Percentiles rank a stretch among this genome's conserved stretches.
Conservation (phyloP, 257 asterid genomes). For the Scutellaria minor region DNA sequence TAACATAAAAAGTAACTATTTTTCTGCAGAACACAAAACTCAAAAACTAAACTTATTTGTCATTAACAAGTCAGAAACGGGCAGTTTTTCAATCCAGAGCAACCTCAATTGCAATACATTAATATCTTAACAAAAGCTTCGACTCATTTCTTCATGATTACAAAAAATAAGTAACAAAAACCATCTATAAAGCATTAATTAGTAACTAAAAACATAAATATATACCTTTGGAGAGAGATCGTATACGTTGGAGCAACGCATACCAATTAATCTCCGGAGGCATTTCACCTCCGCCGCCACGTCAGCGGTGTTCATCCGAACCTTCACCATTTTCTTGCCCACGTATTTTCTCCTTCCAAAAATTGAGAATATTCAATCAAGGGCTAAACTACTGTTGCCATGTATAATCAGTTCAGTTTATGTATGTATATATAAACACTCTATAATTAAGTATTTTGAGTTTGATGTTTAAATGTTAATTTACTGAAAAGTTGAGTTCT, state of each 20-base stretch:
- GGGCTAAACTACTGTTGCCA: not conserved
- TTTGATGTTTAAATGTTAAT: too few species aligned
- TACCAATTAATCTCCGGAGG: slow-evolving; percentile 88
- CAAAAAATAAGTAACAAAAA: not conserved
- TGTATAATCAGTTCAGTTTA: not conserved
- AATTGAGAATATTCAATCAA: slow-evolving; percentile 22
- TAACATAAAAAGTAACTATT: not conserved
- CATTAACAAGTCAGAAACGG: slow-evolving; percentile 13
- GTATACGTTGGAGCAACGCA: slow-evolving; percentile 98
- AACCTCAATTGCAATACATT: not conserved
- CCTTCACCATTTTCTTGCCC: slow-evolving; percentile 79
- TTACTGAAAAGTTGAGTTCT: too few species aligned
- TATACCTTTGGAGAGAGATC: slow-evolving; percentile 90
- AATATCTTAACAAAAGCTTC: slow-evolving; percentile 4
- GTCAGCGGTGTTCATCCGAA: slow-evolving; percentile 98
- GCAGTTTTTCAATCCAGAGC: not conserved
- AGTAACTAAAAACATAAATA: not conserved
- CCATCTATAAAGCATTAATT: not conserved
- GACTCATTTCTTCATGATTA: slow-evolving; percentile 1
- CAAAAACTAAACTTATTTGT: not conserved
- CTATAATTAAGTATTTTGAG: not conserved
- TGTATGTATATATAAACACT: too few species aligned
- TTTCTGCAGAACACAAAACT: not conserved
- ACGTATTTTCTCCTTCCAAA: not conserved
- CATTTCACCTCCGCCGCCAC: slow-evolving; percentile 99